A percentile compares a stretch with the other conserved stretches of the same genome.
Evolutionary conservation across 1,284 basidiomycete genomes (phyloP).

Genomic region (Sporisorium reilianum): DNA sequence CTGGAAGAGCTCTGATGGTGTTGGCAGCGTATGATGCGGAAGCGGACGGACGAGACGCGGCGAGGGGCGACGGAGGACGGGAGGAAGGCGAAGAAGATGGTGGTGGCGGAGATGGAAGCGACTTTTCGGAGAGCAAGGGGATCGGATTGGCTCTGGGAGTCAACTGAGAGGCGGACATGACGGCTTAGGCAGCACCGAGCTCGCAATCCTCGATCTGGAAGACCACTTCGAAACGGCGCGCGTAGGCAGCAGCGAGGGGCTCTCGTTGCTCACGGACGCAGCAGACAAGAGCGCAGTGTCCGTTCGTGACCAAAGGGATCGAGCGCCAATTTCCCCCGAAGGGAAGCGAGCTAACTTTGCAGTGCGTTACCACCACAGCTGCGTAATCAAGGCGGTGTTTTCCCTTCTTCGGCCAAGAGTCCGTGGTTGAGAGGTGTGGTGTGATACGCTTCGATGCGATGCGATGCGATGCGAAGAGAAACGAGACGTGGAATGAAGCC

Average conservation of each 20-base stretch:
- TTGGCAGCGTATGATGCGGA: conserved; percentile 10
- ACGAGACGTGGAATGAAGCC: background rate
- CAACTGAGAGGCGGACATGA: conserved; percentile 42
- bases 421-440: background rate
- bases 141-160: conserved; percentile 32
- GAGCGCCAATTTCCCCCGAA: background rate
- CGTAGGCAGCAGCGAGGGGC: background rate
- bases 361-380: no score
- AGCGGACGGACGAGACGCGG: background rate
- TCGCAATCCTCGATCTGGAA: background rate
- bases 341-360: background rate
- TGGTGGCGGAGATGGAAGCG: conserved; percentile 27
- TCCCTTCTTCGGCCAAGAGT: background rate
- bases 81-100: conserved; percentile 6
- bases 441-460: background rate
- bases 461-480: background rate
- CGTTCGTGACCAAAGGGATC: background rate
- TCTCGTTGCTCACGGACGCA: no score
- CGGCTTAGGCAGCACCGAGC: background rate
- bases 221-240: background rate
- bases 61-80: background rate
- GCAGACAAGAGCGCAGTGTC: conserved; percentile 3
- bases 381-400: background rate
- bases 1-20: conserved; percentile 32
- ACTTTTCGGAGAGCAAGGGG: conserved; percentile 33